Evolutionary conservation across 2,329 filamentous ascomycete genomes (phyloP), one percentile per base, ranked within the genome.

Genomic region (Penicillium frequentans): DNA sequence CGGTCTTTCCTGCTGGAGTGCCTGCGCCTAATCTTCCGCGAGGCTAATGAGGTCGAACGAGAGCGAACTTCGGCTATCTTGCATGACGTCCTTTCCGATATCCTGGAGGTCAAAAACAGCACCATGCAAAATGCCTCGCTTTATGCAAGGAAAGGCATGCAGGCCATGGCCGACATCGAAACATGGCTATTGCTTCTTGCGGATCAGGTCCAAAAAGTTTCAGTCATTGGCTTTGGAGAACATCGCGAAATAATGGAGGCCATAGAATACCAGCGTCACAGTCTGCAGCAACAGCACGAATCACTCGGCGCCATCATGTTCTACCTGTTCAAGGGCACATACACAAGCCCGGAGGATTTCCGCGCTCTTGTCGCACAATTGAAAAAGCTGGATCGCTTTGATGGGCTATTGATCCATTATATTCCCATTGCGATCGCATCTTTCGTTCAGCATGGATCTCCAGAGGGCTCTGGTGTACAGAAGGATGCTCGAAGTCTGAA

Each of bases 211-310:
- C 87, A 90, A 55, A 90, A 90, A 54, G 86, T 87, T 9, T 84
- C 88, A 29, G 84, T 96, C 3, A 82, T 97, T 13, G 90, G 90
- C 4, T 86, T 90, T 62, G 79, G 79, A 7, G 81, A 82, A 26
- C 75, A 82, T 45, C 81, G 82, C 10, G 90, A 93, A 63, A 82
- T 88, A 55, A 81, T 88, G 63, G 90, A 96, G 70, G 89, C 88
- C 3, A 84, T 96, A 60, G 88, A 93, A 65, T 90, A 90, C 67
- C 90, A 96, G 67, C 86, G 89, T 45, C 79, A 85, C 63, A 96
- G 91, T 68, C 82, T 99, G 51, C 86, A 89, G 23, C 88, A 91
- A 68, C 93, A 99, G 73, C 96, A 99, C 70, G 93, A 99, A 71
- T 86, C 90, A 16, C 79, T 99, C 16, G 88, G 89, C 13, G 84